These are phyloP conservation scores for Ramaria rubella DNA, from an alignment of 768 basidiomycete genomes.

Conservation along the genomic window DNA sequence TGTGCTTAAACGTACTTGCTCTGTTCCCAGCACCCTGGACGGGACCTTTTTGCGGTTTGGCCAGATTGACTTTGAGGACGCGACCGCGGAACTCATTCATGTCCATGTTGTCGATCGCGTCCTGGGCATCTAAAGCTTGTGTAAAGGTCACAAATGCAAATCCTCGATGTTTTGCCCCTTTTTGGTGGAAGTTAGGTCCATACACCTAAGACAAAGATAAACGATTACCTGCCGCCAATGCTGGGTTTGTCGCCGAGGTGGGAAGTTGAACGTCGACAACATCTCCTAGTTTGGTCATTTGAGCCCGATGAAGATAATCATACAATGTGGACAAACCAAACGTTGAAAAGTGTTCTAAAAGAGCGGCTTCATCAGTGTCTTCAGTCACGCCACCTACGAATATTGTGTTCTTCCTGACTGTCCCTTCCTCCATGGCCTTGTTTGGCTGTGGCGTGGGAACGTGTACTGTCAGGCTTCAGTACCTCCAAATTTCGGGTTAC, in stretches of 20 bases:
- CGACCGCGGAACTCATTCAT: slow-evolving; percentile 78
- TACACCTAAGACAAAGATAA: slow-evolving; percentile 7
- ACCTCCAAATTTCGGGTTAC: slow-evolving; percentile 21
- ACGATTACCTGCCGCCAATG: slow-evolving; percentile 49
- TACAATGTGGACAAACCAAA: slow-evolving; percentile 56
- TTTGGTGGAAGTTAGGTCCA: slow-evolving; percentile 5
- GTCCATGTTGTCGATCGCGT: slow-evolving; percentile 99
- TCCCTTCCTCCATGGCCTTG: slow-evolving; percentile 66
- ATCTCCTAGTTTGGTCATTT: slow-evolving; percentile 55
- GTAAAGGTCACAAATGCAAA: slow-evolving; percentile 90
- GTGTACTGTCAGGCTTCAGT: too few relatives aligned
- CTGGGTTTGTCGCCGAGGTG: slow-evolving; percentile 63
- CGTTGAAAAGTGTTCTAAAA: slow-evolving; percentile 76
- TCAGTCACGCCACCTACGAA: slow-evolving; percentile 81
- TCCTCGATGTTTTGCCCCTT: slow-evolving; percentile 81
- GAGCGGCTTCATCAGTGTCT: slow-evolving; percentile 69
- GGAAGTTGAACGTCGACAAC: slow-evolving; percentile 90
- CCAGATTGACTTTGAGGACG: slow-evolving; percentile 77
- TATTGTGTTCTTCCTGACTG: slow-evolving; percentile 78
- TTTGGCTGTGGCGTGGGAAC: not conserved
- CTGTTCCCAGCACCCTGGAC: slow-evolving; percentile 59
- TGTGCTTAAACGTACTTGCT: slow-evolving; percentile 49
- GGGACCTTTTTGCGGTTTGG: slow-evolving; percentile 71
- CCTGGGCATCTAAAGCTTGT: slow-evolving; percentile 78
- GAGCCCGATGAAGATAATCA: not conserved